phyloP scores from a whole-genome alignment of 441 rosid genomes.

The Lepidium campestre region DNA sequence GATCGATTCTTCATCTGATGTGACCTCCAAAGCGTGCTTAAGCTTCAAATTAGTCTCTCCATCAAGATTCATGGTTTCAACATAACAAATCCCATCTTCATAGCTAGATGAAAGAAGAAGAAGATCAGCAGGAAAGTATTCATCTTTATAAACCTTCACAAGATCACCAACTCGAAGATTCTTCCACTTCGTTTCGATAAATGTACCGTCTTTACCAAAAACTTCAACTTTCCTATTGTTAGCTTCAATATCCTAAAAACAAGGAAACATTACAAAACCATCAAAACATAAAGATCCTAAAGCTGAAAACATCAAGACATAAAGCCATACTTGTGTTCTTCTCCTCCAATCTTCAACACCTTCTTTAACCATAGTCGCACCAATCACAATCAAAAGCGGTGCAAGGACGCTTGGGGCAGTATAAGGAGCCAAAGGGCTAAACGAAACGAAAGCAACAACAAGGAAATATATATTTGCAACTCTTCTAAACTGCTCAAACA shows the following conservation, averaged over 20 bases:
- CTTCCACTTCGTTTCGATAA: conserved; percentile 66
- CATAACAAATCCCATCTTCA: conserved; percentile 86
- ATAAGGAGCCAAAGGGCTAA: conserved; percentile 79
- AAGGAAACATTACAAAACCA: neutral
- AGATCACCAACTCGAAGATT: conserved; percentile 77
- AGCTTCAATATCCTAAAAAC: conserved; percentile 66
- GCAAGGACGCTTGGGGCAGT: conserved; percentile 62
- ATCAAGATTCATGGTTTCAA: conserved; percentile 96
- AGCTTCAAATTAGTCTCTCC: conserved; percentile 92
- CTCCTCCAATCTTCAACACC: conserved; percentile 84
- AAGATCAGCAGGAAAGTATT: conserved; percentile 88
- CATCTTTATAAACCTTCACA: conserved; percentile 70
- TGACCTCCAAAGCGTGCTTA: conserved; percentile 65
- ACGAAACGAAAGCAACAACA: conserved; percentile 65
- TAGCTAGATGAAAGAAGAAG: conserved; percentile 77
- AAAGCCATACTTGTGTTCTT: conserved; percentile 57
- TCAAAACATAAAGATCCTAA: neutral
- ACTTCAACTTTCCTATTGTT: conserved; percentile 67
- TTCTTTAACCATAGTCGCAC: conserved; percentile 91
- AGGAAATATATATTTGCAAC: conserved; percentile 89
- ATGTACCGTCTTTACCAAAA: conserved; percentile 33
- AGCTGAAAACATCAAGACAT: neutral
- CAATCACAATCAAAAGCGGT: conserved; percentile 78
- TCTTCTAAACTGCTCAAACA: conserved; percentile 98
- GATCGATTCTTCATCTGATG: conserved; percentile 48